Evolutionary conservation across 306 rosid genomes (phyloP), one percentile per base, ranked within the genome.

Genomic region (Dryas drummondii): DNA sequence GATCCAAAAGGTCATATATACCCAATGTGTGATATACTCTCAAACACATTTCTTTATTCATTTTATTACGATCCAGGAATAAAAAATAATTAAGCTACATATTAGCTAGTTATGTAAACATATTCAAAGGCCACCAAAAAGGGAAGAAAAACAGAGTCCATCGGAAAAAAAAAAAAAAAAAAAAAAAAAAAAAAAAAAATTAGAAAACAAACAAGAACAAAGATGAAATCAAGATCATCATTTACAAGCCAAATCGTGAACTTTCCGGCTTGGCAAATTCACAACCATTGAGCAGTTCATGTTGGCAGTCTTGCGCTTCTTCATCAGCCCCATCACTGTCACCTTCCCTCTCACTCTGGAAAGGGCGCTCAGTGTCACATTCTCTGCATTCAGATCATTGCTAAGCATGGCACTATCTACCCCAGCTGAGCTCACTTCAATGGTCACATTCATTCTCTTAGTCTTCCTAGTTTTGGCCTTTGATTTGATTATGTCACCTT

Each of bases 221-320:
- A 56, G 42, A 19, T 11, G 12, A 1, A 40, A 44, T 22, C 42
- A 12, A 37, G 5, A 9, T 47, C 17, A 62, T 73, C 69, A 76
- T 58, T 68, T 60, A 68, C 80, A 76, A n/a, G 57, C 47, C 57
- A 68, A 68, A 48, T 68, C 51, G 15, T 32, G 15, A 67, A 68
- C 80, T n/a, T 4, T 22, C 53, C 7, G 6, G 32, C 13, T 37
- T 37, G 15, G 67, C 66, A 48, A 52, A 58, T 76, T 48, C 40
- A 76, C 53, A 16, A 51, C 47, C 77, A 78, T 78, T 6, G 82
- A 44, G 67, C 82, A 71, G 54, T 71, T 78, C 82, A 78, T 78
- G 5, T 71, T 47, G 0, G 82, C 77, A n/a, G 77, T 78, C 52
- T 78, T 71, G 41, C 41, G 40, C 73, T 78, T 78, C 82, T 78